phyloP scores from a whole-genome alignment of 2,329 filamentous ascomycete genomes.

The Aspergillus spinulosporus region DNA sequence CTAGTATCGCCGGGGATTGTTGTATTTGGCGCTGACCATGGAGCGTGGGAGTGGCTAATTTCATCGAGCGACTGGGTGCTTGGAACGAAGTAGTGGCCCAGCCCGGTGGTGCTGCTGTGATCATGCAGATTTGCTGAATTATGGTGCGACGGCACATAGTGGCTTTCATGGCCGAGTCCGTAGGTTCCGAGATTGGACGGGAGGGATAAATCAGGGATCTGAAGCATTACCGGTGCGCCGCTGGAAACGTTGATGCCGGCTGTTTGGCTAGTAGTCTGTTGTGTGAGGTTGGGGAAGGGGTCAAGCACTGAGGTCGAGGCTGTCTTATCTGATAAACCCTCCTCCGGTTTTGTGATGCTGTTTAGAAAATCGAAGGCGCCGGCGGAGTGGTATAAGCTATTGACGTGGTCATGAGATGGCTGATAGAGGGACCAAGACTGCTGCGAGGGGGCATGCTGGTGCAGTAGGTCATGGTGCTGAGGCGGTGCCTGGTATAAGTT shows the following conservation, averaged over 20 bases:
- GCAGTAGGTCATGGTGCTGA: slow-evolving; percentile 32
- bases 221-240: slow-evolving; percentile 35
- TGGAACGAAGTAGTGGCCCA: slow-evolving; percentile 36
- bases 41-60: slow-evolving; percentile 31
- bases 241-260: slow-evolving; percentile 31
- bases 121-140: slow-evolving; percentile 34
- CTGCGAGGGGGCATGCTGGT: slow-evolving; percentile 31
- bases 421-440: slow-evolving; percentile 39
- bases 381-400: slow-evolving; percentile 35
- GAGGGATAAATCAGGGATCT: slow-evolving; percentile 38
- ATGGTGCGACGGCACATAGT: slow-evolving; percentile 37
- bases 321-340: slow-evolving; percentile 35
- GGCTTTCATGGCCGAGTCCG: slow-evolving; percentile 32
- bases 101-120: slow-evolving; percentile 32
- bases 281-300: slow-evolving; percentile 33
- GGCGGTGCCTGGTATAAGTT: slow-evolving; percentile 32
- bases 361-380: slow-evolving; percentile 37
- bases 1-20: slow-evolving; percentile 35
- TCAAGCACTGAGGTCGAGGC: slow-evolving; percentile 39
- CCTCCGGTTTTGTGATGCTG: slow-evolving; percentile 37
- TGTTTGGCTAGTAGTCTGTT: slow-evolving; percentile 34
- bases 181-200: slow-evolving; percentile 34
- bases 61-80: slow-evolving; percentile 38
- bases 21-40: slow-evolving; percentile 34
- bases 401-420: slow-evolving; percentile 36